These are phyloP conservation scores for Yamadazyma trypodendri DNA, from an alignment of 1,139 yeast species.

Conservation along the genomic window DNA sequence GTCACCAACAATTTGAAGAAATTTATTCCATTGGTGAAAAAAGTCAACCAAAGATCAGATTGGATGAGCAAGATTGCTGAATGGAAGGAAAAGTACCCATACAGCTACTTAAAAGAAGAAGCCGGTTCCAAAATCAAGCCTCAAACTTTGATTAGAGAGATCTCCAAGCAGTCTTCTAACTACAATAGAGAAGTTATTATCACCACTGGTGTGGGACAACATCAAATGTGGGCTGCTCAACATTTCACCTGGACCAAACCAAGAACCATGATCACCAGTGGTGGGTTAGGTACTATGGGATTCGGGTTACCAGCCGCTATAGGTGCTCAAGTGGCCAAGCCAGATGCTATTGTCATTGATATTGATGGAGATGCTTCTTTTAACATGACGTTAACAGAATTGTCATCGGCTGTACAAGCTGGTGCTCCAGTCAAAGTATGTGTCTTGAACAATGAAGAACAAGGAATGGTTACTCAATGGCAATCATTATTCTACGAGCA, in stretches of 20 bases:
- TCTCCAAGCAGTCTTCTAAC: slow-evolving; percentile 67
- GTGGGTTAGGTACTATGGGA: slow-evolving; percentile 99
- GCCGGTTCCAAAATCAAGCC: slow-evolving; percentile 87
- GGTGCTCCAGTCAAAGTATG: slow-evolving; percentile 85
- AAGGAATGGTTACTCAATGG: slow-evolving; percentile 99
- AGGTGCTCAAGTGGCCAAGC: slow-evolving; percentile 96
- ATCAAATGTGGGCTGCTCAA: slow-evolving; percentile 99
- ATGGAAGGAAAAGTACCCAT: slow-evolving; percentile 90
- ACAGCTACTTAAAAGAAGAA: slow-evolving; percentile 71
- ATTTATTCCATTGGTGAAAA: slow-evolving; percentile 67
- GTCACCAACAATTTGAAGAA: slow-evolving; percentile 73
- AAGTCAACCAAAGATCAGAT: slow-evolving; percentile 62
- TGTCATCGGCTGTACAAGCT: slow-evolving; percentile 93
- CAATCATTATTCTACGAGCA: slow-evolving; percentile 95
- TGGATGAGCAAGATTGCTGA: slow-evolving; percentile 74
- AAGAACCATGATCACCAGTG: slow-evolving; percentile 91
- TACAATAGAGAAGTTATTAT: slow-evolving; percentile 77
- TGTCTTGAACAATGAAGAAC: slow-evolving; percentile 94
- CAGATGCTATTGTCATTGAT: slow-evolving; percentile 92
- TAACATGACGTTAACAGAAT: slow-evolving; percentile 93
- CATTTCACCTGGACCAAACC: slow-evolving; percentile 92
- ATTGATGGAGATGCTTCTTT: slow-evolving; percentile 98
- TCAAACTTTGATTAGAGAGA: slow-evolving; percentile 81
- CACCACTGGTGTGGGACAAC: slow-evolving; percentile 99
- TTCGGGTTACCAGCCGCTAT: slow-evolving; percentile 96